phyloP scores from a whole-genome alignment of 768 basidiomycete genomes.

The Auricularia auricula-judae region DNA sequence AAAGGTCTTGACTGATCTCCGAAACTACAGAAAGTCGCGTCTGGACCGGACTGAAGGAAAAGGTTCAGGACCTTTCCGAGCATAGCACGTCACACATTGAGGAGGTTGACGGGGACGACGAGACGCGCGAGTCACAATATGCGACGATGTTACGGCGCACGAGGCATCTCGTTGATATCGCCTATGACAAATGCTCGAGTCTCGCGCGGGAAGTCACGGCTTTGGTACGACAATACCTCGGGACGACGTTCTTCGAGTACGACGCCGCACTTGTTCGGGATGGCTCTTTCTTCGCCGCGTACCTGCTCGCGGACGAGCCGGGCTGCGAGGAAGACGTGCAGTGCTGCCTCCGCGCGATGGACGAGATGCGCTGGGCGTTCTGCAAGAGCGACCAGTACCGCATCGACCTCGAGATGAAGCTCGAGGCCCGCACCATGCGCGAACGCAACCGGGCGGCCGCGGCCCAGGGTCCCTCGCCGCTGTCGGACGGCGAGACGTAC shows the following conservation, averaged over 20 bases:
- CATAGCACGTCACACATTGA: background rate
- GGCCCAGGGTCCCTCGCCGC: background rate
- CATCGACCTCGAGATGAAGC: background rate
- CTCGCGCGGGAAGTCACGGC: conserved; percentile 36
- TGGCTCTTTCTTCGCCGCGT: conserved; percentile 81
- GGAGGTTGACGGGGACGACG: background rate
- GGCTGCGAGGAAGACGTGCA: conserved; percentile 42
- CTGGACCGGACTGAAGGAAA: background rate
- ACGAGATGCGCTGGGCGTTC: conserved; percentile 74
- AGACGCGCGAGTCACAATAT: background rate
- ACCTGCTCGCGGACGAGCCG: conserved; percentile 50
- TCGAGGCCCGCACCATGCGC: background rate
- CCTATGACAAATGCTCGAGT: conserved; percentile 31
- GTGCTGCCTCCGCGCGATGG: conserved; percentile 60
- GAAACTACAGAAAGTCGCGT: background rate
- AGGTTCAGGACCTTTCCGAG: background rate
- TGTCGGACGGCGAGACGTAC: background rate
- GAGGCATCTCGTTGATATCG: conserved; percentile 26
- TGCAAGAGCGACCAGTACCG: conserved; percentile 54
- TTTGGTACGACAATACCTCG: conserved; percentile 38
- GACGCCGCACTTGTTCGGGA: conserved; percentile 81
- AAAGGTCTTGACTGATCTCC: background rate
- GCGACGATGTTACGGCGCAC: background rate
- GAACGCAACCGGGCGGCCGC: background rate
- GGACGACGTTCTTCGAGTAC: conserved; percentile 62